A percentile compares a stretch with the other conserved stretches of the same genome.
Evolutionary conservation across 2,329 filamentous ascomycete genomes (phyloP).

Genomic region (Sordariomycetes sp.): DNA sequence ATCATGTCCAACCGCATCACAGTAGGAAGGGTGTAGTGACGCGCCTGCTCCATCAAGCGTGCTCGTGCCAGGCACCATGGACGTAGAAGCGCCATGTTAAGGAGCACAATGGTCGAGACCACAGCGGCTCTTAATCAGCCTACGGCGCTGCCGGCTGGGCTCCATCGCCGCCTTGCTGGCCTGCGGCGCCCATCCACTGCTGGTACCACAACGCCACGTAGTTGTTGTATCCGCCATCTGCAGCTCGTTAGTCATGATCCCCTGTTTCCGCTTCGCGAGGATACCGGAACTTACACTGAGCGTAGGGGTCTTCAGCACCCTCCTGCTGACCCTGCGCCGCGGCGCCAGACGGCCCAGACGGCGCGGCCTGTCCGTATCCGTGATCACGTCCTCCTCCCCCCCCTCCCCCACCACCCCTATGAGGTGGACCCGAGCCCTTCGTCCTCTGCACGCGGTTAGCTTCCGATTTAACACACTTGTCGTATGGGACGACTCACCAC

Average conservation of each 20-base stretch:
- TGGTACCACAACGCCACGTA: conserved; percentile 77
- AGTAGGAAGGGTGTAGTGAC: not conserved
- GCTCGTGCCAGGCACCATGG: too few species aligned
- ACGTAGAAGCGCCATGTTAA: too few species aligned
- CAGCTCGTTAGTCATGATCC: conserved; percentile 12
- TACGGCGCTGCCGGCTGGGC: not conserved
- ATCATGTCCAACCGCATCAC: not conserved
- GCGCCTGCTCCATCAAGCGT: not conserved
- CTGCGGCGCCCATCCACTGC: conserved; percentile 38
- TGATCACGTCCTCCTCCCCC: conserved; percentile 28
- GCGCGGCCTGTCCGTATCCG: conserved; percentile 20
- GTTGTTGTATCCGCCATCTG: conserved; percentile 71
- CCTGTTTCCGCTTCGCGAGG: not conserved
- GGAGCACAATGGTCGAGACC: not conserved
- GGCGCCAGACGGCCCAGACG: conserved; percentile 20
- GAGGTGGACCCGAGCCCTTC: conserved; percentile 6
- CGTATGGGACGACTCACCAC: conserved; percentile 47
- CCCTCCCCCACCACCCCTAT: conserved; percentile 18
- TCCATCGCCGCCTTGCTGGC: conserved; percentile 16
- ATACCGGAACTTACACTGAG: conserved; percentile 47
- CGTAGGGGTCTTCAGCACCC: conserved; percentile 58
- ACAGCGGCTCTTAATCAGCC: not conserved
- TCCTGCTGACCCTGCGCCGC: conserved; percentile 17
- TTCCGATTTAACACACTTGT: not conserved
- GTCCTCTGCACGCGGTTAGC: conserved; percentile 2